phyloP scores from a whole-genome alignment of 176 grass and related monocot genomes.

The Thalia dealbata region DNA sequence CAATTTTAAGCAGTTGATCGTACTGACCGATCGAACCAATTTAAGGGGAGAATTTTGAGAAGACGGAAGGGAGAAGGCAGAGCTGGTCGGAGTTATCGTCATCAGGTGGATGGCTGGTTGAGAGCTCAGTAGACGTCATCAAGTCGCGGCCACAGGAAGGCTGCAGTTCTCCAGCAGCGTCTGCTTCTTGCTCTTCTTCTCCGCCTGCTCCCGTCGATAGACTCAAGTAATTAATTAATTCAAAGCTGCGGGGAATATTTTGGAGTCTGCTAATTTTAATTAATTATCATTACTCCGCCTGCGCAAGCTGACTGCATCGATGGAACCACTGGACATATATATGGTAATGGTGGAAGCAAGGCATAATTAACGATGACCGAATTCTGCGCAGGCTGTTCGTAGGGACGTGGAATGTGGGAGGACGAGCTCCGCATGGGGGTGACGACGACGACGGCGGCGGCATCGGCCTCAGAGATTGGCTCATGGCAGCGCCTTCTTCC shows the following conservation, averaged over 20 bases:
- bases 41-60: slow-evolving; percentile 27
- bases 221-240: slow-evolving; percentile 36
- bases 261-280: neutral
- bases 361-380: neutral
- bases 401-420: slow-evolving; percentile 95
- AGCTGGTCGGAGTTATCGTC: slow-evolving; percentile 69
- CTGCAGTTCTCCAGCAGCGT: neutral
- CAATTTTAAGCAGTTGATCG: neutral
- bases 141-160: slow-evolving; percentile 24
- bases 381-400: slow-evolving; percentile 42
- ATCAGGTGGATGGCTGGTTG: slow-evolving; percentile 57
- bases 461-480: slow-evolving; percentile 55
- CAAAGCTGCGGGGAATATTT: neutral
- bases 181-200: neutral
- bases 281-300: neutral
- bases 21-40: neutral
- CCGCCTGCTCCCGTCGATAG: slow-evolving; percentile 33
- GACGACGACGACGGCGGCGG: neutral
- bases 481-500: slow-evolving; percentile 22
- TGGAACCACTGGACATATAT: neutral
- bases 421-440: slow-evolving; percentile 37
- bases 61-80: slow-evolving; percentile 37
- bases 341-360: neutral
- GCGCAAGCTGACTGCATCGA: neutral
- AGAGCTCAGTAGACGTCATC: slow-evolving; percentile 41